A percentile compares a stretch with the other conserved stretches of the same genome.
Evolutionary conservation across 2,329 filamentous ascomycete species (phyloP).

Genomic region (Ascochyta koolunga): DNA sequence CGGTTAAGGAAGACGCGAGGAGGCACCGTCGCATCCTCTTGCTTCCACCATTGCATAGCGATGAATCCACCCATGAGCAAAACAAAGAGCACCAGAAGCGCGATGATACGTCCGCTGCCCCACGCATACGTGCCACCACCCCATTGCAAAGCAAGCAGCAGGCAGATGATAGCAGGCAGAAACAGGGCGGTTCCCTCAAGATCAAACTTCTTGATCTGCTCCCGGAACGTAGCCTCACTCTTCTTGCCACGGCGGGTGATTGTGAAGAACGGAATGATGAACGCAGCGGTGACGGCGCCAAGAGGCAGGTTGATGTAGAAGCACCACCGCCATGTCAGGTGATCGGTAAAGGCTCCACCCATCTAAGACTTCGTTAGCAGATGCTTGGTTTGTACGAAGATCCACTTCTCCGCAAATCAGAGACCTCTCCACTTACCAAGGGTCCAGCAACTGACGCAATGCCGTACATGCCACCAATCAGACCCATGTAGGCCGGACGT

Average conservation of each 20-base stretch:
- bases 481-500: constrained; percentile 57
- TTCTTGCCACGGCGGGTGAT: constrained; percentile 43
- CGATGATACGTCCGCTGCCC: constrained; percentile 54
- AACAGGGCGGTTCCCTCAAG: constrained; percentile 52
- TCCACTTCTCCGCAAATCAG: constrained; percentile 11
- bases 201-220: constrained; percentile 54
- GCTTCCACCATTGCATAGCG: constrained; percentile 51
- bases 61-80: constrained; percentile 52
- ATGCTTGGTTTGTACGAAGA: constrained; percentile 9
- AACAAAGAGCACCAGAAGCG: constrained; percentile 53
- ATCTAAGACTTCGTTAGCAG: constrained; percentile 44
- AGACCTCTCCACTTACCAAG: constrained; percentile 39
- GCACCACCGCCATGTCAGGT: constrained; percentile 57
- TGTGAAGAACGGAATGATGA: constrained; percentile 50
- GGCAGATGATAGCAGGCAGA: constrained; percentile 55
- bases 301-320: constrained; percentile 58
- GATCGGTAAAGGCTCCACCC: constrained; percentile 54
- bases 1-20: constrained; percentile 55
- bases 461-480: constrained; percentile 58
- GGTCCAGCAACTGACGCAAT: constrained; percentile 57
- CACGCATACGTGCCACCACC: constrained; percentile 56
- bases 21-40: constrained; percentile 54
- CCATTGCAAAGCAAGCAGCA: constrained; percentile 59
- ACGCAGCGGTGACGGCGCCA: constrained; percentile 51
- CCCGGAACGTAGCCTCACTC: constrained; percentile 41